A percentile compares a stretch with the other conserved stretches of the same genome.
Conservation (phyloP, 83 land plant species). For the Larix sibirica region DNA sequence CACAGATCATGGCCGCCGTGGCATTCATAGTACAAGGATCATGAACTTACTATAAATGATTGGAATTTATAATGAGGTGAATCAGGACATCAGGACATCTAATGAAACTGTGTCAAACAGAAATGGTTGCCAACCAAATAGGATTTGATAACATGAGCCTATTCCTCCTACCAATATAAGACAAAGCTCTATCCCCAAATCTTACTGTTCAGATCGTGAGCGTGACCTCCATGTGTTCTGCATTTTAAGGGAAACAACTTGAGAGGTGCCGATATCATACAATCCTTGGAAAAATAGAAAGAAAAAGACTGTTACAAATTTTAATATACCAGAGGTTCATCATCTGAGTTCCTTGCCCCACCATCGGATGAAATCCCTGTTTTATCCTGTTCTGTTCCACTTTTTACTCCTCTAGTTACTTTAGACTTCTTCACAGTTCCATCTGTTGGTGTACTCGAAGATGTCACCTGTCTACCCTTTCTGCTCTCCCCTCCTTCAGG, state of each 20-base stretch:
- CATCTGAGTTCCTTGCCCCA: slow-evolving; percentile 15
- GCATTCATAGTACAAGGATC: slow-evolving; percentile 15
- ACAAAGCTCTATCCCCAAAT: background rate
- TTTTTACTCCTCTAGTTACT: slow-evolving; percentile 1
- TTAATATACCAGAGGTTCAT: slow-evolving; percentile 14
- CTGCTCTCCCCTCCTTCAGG: background rate
- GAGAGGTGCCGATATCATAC: background rate
- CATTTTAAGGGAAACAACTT: slow-evolving; percentile 3
- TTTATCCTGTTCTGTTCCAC: background rate
- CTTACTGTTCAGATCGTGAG: slow-evolving; percentile 6
- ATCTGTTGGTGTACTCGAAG: slow-evolving; percentile 4
- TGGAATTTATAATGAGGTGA: background rate
- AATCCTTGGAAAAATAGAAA: background rate
- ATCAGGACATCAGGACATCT: background rate
- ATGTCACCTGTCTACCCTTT: background rate
- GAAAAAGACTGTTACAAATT: background rate
- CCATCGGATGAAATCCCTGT: slow-evolving; percentile 14
- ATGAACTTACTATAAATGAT: slow-evolving; percentile 8
- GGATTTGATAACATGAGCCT: background rate
- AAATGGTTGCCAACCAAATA: slow-evolving; percentile 7
- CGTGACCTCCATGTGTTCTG: slow-evolving; percentile 16
- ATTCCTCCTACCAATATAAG: background rate
- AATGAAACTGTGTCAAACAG: background rate
- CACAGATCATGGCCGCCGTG: background rate
- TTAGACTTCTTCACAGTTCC: slow-evolving; percentile 1